Conservation (phyloP, 2,329 filamentous ascomycete genomes). For the Neonectria coccinea region DNA sequence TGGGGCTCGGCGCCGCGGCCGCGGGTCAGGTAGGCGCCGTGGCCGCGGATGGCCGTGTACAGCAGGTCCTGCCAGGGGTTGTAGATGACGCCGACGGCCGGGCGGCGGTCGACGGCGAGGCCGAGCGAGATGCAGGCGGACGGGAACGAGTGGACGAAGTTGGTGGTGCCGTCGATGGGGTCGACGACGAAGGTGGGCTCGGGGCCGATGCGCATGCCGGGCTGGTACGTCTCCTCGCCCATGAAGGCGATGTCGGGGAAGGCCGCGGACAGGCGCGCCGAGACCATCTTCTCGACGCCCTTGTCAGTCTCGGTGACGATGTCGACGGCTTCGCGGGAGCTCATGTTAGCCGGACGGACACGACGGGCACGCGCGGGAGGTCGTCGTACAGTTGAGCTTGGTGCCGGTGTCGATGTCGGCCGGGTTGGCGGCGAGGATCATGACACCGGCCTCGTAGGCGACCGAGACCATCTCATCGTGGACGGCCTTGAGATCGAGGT, state of each 20-base stretch:
- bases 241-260: constrained; percentile 74
- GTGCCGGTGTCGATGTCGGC: constrained; percentile 67
- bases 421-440: constrained; percentile 72
- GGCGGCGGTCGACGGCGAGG: constrained; percentile 70
- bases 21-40: constrained; percentile 71
- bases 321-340: constrained; percentile 66
- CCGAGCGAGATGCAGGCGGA: constrained; percentile 82
- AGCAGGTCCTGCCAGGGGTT: constrained; percentile 80
- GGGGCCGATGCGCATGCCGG: constrained; percentile 70
- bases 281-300: constrained; percentile 73
- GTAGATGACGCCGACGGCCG: constrained; percentile 80
- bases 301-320: constrained; percentile 77
- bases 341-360: constrained; percentile 14
- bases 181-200: constrained; percentile 84
- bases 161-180: constrained; percentile 83
- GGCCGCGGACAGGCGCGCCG: constrained; percentile 59
- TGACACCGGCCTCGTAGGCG: constrained; percentile 72
- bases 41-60: constrained; percentile 75
- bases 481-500: constrained; percentile 70
- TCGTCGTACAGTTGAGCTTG: constrained; percentile 72
- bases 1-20: constrained; percentile 56
- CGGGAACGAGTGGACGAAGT: constrained; percentile 83
- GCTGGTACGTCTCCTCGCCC: constrained; percentile 81
- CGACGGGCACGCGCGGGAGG: constrained; percentile 1
- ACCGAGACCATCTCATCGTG: constrained; percentile 70